Conservation (phyloP, 352 stramenopile species). For the Phytopythium oedochilum region DNA sequence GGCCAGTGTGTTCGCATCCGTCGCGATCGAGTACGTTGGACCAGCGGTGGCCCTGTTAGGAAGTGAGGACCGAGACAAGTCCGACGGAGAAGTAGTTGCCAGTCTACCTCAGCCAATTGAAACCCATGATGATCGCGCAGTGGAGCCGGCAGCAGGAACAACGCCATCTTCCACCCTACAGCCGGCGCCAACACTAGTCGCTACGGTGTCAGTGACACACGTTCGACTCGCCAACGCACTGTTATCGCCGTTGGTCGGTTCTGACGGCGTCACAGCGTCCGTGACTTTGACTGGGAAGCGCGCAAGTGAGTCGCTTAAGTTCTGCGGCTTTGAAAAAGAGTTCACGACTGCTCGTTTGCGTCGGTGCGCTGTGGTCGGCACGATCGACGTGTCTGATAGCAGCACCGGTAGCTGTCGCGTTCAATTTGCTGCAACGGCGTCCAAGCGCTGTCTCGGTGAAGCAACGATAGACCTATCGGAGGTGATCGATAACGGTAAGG, state of each 20-base stretch:
- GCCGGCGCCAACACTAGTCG: neutral
- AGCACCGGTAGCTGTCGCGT: neutral
- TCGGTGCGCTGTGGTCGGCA: neutral
- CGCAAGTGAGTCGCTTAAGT: neutral
- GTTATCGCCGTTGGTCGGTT: neutral
- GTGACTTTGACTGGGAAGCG: neutral
- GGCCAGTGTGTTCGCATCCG: constrained; percentile 23
- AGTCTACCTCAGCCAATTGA: neutral
- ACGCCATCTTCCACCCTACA: neutral
- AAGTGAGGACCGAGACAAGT: neutral
- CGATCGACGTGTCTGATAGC: neutral
- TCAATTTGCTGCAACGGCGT: neutral
- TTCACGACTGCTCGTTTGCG: neutral
- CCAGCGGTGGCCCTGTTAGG: neutral
- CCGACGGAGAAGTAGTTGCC: neutral
- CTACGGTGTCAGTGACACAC: neutral
- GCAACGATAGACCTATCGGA: neutral
- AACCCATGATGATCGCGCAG: neutral
- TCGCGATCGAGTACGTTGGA: constrained; percentile 26
- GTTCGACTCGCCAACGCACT: neutral
- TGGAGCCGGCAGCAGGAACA: neutral
- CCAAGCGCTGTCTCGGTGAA: neutral
- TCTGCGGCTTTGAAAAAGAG: constrained; percentile 3
- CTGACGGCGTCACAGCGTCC: neutral
- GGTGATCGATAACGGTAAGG: neutral